Conservation (phyloP, 192 early-diverging fungal species). For the Podila epicladia region DNA sequence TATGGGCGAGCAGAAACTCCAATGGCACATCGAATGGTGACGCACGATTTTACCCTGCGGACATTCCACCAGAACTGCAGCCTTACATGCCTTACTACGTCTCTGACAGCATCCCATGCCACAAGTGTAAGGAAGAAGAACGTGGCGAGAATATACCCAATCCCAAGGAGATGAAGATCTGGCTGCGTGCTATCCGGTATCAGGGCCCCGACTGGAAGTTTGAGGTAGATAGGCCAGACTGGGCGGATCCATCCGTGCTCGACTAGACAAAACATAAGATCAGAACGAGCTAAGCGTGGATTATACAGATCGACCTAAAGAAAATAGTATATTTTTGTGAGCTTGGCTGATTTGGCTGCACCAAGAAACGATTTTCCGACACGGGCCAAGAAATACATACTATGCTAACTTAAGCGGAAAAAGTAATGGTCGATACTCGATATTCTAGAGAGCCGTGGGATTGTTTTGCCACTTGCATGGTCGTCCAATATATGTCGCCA, state of each 20-base stretch:
- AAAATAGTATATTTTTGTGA: too few relatives aligned
- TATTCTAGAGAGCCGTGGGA: too few relatives aligned
- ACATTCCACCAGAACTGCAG: constrained; percentile 35
- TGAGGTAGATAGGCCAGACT: constrained; percentile 44
- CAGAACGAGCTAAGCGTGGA: not conserved
- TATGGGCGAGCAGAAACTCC: not conserved
- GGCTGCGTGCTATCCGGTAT: constrained; percentile 42
- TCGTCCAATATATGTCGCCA: too few relatives aligned
- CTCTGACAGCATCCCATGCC: constrained; percentile 23
- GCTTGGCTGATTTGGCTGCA: too few relatives aligned
- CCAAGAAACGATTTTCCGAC: too few relatives aligned
- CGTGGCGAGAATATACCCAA: constrained; percentile 15
- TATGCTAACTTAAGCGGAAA: too few relatives aligned
- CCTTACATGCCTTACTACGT: constrained; percentile 47
- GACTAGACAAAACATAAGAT: constrained; percentile 5
- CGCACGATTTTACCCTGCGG: constrained; percentile 34
- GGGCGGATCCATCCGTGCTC: constrained; percentile 25
- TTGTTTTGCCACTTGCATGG: too few relatives aligned
- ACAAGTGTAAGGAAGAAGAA: constrained; percentile 39
- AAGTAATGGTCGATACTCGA: too few relatives aligned
- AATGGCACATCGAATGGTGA: constrained; percentile 12
- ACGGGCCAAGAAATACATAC: too few relatives aligned
- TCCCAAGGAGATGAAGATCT: constrained; percentile 42
- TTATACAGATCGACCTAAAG: too few relatives aligned
- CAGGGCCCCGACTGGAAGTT: constrained; percentile 50